Conservation (phyloP, 768 basidiomycete species). For the Tulasnella sp. region DNA sequence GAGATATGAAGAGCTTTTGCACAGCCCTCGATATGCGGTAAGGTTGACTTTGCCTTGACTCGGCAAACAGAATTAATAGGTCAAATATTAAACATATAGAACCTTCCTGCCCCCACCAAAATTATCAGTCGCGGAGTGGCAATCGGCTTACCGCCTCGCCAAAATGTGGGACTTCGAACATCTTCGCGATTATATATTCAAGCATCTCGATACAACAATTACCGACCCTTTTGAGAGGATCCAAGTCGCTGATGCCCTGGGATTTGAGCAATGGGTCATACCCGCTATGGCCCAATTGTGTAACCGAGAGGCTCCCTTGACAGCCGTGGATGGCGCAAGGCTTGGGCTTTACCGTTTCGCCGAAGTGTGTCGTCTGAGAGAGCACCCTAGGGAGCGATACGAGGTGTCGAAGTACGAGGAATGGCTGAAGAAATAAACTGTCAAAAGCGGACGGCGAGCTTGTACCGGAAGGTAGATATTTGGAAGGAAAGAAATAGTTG, state of each 20-base stretch:
- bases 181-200: neutral
- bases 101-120: neutral
- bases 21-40: neutral
- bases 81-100: neutral
- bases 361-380: neutral
- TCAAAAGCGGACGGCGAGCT: too few relatives aligned
- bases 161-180: slow-evolving; percentile 1
- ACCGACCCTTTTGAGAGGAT: neutral
- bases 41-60: neutral
- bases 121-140: neutral
- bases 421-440: neutral
- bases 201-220: neutral
- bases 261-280: neutral
- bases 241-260: neutral
- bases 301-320: neutral
- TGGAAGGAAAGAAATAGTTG: too few relatives aligned
- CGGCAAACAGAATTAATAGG: neutral
- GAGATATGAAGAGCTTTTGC: neutral
- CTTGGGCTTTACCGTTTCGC: neutral
- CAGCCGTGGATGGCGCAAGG: neutral
- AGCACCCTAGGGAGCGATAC: neutral
- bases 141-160: neutral
- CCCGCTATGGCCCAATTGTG: neutral
- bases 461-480: too few relatives aligned
- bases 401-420: neutral